Evolutionary conservation across 768 basidiomycete genomes (phyloP).

Genomic region (Pleurotus giganteus): DNA sequence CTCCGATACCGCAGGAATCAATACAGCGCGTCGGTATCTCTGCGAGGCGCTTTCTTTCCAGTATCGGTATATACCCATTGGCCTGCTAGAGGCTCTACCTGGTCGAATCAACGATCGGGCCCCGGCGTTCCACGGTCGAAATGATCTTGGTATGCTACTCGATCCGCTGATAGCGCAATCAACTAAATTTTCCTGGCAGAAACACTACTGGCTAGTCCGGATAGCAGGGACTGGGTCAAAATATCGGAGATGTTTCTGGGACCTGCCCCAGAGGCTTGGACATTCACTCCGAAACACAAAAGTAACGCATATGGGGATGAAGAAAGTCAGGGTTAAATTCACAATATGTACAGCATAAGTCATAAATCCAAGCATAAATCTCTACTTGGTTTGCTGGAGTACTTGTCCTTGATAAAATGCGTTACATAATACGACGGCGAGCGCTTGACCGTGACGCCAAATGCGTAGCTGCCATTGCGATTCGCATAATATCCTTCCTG

Average conservation of each 20-base stretch:
- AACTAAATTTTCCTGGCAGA: slow-evolving; percentile 40
- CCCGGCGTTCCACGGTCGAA: slow-evolving; percentile 81
- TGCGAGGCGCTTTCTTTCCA: slow-evolving; percentile 96
- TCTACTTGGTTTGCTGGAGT: too few relatives aligned
- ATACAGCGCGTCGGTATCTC: slow-evolving; percentile 88
- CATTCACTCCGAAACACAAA: slow-evolving; percentile 92
- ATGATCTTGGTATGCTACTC: slow-evolving; percentile 71
- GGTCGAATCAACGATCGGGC: slow-evolving; percentile 87
- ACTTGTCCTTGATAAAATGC: too few relatives aligned
- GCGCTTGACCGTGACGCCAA: too few relatives aligned
- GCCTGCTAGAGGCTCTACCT: slow-evolving; percentile 81
- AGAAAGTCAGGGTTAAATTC: slow-evolving; percentile 51
- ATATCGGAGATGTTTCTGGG: slow-evolving; percentile 96
- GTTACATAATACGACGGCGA: too few relatives aligned
- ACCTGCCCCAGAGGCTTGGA: slow-evolving; percentile 77
- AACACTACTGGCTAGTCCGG: slow-evolving; percentile 76
- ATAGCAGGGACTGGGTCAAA: slow-evolving; percentile 87
- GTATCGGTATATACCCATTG: slow-evolving; percentile 93
- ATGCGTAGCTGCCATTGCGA: too few relatives aligned
- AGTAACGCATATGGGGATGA: slow-evolving; percentile 80
- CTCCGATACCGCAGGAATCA: slow-evolving; percentile 85
- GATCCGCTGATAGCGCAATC: not conserved
- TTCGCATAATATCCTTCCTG: too few relatives aligned
- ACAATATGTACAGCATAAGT: too few relatives aligned
- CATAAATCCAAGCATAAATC: too few relatives aligned